A percentile compares a stretch with the other conserved stretches of the same genome.
phyloP scores from a whole-genome alignment of 2,329 filamentous ascomycete species.

The Neofusicoccum kwambonambiense region DNA sequence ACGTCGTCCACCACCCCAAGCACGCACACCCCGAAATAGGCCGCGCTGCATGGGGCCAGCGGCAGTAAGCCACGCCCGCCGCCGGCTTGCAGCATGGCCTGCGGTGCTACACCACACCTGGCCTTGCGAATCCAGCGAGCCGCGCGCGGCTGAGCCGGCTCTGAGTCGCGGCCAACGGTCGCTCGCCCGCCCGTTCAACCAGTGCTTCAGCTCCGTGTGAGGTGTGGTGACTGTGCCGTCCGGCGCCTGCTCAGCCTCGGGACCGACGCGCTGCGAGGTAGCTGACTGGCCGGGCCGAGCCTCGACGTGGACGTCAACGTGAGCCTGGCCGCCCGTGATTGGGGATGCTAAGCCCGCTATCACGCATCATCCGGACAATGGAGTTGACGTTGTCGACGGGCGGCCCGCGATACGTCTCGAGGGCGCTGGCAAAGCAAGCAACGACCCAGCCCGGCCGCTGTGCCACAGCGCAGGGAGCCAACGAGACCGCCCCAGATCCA shows the following conservation, averaged over 20 bases:
- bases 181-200: neutral
- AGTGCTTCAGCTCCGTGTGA: neutral
- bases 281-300: constrained; percentile 14
- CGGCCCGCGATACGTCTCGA: neutral
- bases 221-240: neutral
- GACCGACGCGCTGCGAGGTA: neutral
- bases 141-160: constrained; percentile 4
- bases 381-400: neutral
- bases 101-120: neutral
- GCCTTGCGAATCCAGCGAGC: neutral
- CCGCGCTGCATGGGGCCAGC: neutral
- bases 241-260: neutral
- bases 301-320: constrained; percentile 3
- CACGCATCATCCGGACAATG: neutral
- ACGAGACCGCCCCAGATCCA: neutral
- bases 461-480: neutral
- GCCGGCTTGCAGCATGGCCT: neutral
- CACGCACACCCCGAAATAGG: neutral
- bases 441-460: neutral
- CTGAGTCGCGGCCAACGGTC: neutral
- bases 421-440: neutral
- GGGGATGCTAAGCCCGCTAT: neutral
- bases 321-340: neutral
- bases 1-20: neutral
- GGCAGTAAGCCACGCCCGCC: neutral